Base-by-base conservation (phyloP, 371 early-diverging fungal species). In the Saksenaea vasiformis region DNA sequence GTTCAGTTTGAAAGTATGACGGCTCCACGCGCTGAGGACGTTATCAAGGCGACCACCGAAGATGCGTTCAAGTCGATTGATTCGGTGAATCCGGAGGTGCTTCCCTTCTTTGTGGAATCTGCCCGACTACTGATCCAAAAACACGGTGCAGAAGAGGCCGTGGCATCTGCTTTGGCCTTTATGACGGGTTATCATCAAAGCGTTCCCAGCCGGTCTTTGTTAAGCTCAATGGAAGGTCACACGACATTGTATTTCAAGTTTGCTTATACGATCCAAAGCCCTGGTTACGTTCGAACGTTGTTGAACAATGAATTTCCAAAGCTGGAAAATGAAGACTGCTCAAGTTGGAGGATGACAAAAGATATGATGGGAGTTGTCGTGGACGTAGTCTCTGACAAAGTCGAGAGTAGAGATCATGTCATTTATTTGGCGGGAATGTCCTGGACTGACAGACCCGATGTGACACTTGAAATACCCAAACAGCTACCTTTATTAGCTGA, bases 21-120 rank as follows among this genome's bases (percentile, higher is more conserved):
- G 10, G 94, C 95, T 24, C 97, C 97, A 35, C 94, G 93, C 69
- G 89, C 95, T 27, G 80, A 85, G 64, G 96, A 95, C 67, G 93
- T 97, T 56, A 86, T 95, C 68, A 71, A 83, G 59, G 89, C 93
- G 4, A 88, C 90, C 0, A 92, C 93, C 15, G 72, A 83, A 37
- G 91, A 93, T 69, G 87, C 90, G 1, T 82, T 91, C 67, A 85
- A 87, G 61, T 75, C 79, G 26, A 80, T 96, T 17, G 84, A 84
- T 61, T 70, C 82, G 44, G 91, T 95, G 24, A 87, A 90, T 62
- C 79, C 83, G 17, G 81, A 83, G 22, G 95, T 93, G 0, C 76
- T 94, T 34, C 83, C 87, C 17, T 90, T 90, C 77, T 96, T 96
- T 70, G 72, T 74, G 17, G 80, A 82, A 47, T 78, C 91, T 9